Evolutionary conservation across 352 stramenopile species (phyloP), one percentile per base, ranked within the genome.

Genomic region (Thalassiosira oceanica): DNA sequence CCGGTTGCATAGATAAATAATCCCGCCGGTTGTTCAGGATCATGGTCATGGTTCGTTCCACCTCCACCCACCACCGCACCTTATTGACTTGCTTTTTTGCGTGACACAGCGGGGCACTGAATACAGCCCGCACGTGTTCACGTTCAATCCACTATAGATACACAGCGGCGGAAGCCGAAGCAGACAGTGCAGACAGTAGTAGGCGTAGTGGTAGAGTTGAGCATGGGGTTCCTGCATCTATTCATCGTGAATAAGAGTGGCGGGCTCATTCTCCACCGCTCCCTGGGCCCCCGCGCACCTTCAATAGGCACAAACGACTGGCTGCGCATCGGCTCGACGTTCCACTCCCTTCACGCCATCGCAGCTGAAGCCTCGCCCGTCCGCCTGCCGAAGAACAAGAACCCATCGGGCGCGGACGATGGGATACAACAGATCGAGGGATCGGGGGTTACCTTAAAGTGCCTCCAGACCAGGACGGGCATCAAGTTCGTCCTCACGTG

Each of bases 201-300:
- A n/a, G n/a, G n/a, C n/a, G n/a, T n/a, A n/a, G n/a, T n/a, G n/a
- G n/a, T n/a, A n/a, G n/a, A n/a, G n/a, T n/a, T 60, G 23, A 21
- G n/a, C 3, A 89, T 89, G 81, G 71, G 68, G 21, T 87, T 87
- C 61, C 49, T 91, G 3, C 75, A 91, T 67, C 55, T 91, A 15
- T 89, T 91, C 51, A 89, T 91, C 63, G 84, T 91, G 8, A 91
- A 89, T 61, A 87, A 88, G 75, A 84, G 71, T 2, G 84, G 84
- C 41, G 80, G 84, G 61, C 62, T 91, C 3, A 91, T 91, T 58
- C 78, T 89, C 58, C 80, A 91, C 37, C 78, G 83, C 15, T 56
- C 74, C 1, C 61, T 91, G 2, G 43, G 60, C 4, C 74, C 80
- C 31, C 27, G 37, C 16, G 80, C 84, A 24, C 84, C 84, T 3